Base-by-base conservation (phyloP, 83 land plant species). In the Picea mariana region DNA sequence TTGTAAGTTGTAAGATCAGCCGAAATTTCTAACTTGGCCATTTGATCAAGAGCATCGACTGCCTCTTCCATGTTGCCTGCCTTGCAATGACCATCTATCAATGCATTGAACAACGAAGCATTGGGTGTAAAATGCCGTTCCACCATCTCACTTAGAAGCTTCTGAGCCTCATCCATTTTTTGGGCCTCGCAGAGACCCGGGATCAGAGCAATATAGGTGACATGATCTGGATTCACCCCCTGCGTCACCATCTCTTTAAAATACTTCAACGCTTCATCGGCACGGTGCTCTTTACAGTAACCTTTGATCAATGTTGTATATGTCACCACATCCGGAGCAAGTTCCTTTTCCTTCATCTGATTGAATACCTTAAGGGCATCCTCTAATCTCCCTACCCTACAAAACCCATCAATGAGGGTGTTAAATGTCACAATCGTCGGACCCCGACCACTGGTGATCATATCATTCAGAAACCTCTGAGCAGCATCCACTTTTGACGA, bases 301-400 rank as follows among this genome's bases (percentile, higher is more conserved):
- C 95, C 95, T 62, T 91, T 91, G 62, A 93, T 91, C 90, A 93
- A 81, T 0, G 88, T 80, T 7, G 88, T 91, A 77, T 91, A 93
- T 62, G 87, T 88, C 9, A 93, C 83, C 18, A 80, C 88, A 44
- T 87, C 87, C 5, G 95, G 95, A 26, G 0, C 65, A 16, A 91
- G 69, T 24, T 85, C 77, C 47, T 59, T 85, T 16, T 63, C 90
- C 58, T 84, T 85, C 90, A 93, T 91, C 86, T 89, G 92, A 27
- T 16, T 85, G 61, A 93, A 85, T 47, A 85, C 81, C 76, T 88
- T 86, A 81, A 89, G 84, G 7, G 90, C 92, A 84, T 91, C 93
- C 4, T 91, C 95, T 84, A 93, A 82, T 72, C 84, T 93, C 84
- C 86, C 89, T 8, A 82, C 81, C 81, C 92, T 83, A 78, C 73